Conservation (phyloP, 2,329 filamentous ascomycete genomes). For the Stachybotrys chlorohalonatus region DNA sequence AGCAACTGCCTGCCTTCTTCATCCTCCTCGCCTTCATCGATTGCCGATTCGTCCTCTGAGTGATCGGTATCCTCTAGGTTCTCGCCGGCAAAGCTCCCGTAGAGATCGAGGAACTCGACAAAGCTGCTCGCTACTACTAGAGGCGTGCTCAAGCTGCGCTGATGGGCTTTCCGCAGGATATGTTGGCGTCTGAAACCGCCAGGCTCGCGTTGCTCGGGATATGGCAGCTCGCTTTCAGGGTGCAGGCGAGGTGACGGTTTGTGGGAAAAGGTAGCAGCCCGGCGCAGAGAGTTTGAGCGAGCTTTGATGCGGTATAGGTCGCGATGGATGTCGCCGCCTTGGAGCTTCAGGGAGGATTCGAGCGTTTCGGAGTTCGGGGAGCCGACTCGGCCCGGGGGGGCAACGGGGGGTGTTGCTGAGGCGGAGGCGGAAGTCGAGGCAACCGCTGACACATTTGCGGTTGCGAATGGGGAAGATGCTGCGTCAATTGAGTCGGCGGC, state of each 20-base stretch:
- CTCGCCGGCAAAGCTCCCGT: slow-evolving; percentile 70
- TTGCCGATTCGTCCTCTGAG: slow-evolving; percentile 49
- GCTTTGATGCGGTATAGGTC: slow-evolving; percentile 68
- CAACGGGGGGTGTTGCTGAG: slow-evolving; percentile 1
- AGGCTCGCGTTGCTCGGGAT: slow-evolving; percentile 31
- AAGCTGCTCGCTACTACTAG: slow-evolving; percentile 59
- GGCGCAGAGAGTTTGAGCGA: slow-evolving; percentile 37
- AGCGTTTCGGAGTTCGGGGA: slow-evolving; percentile 29
- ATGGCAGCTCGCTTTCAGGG: slow-evolving; percentile 19
- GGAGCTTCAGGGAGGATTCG: slow-evolving; percentile 58
- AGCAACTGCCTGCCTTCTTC: slow-evolving; percentile 31
- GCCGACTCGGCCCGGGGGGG: slow-evolving; percentile 3
- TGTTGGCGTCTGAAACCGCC: slow-evolving; percentile 39
- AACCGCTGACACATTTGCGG: background rate
- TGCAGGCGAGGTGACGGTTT: slow-evolving; percentile 25
- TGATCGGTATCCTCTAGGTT: slow-evolving; percentile 43
- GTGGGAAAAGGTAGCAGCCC: slow-evolving; percentile 60
- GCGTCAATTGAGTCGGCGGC: background rate
- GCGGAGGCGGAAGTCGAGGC: slow-evolving; percentile 7
- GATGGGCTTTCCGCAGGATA: slow-evolving; percentile 25
- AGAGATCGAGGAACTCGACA: slow-evolving; percentile 66
- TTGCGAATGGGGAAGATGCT: background rate
- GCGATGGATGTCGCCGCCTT: slow-evolving; percentile 71
- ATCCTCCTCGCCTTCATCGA: slow-evolving; percentile 30
- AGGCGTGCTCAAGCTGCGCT: slow-evolving; percentile 25